phyloP scores from a whole-genome alignment of 2,329 filamentous ascomycete species.

The Scedosporium dehoogii region DNA sequence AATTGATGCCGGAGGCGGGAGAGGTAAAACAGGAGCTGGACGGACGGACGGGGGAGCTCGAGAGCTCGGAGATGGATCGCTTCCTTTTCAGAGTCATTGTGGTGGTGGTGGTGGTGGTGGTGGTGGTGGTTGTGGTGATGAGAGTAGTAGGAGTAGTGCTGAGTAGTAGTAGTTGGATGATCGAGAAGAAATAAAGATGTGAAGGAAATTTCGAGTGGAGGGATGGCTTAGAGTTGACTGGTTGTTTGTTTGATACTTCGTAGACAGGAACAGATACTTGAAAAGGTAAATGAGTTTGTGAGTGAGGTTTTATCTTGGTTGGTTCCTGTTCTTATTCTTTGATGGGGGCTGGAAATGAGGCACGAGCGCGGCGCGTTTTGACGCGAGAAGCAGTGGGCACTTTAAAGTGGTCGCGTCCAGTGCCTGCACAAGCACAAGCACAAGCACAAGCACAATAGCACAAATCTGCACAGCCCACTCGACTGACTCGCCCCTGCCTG shows the following conservation, averaged over 20 bases:
- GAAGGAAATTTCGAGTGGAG: no score
- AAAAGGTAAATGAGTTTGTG: no score
- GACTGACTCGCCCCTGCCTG: no score
- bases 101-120: not conserved
- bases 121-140: not conserved
- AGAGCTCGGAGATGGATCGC: conserved; percentile 48
- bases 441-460: not conserved
- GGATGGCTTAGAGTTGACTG: no score
- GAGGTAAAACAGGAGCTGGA: not conserved
- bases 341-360: not conserved
- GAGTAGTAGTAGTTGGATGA: not conserved
- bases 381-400: not conserved
- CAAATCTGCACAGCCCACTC: not conserved
- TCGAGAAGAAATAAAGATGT: not conserved
- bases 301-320: no score
- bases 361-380: not conserved
- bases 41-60: conserved; percentile 1
- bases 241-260: no score
- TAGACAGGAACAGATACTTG: no score
- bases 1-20: conserved; percentile 27
- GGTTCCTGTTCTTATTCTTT: no score
- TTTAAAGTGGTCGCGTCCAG: not conserved
- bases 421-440: not conserved
- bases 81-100: conserved; percentile 53
- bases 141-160: not conserved